phyloP scores from a whole-genome alignment of 1,284 basidiomycete species.

The Ganoderma boninense region DNA sequence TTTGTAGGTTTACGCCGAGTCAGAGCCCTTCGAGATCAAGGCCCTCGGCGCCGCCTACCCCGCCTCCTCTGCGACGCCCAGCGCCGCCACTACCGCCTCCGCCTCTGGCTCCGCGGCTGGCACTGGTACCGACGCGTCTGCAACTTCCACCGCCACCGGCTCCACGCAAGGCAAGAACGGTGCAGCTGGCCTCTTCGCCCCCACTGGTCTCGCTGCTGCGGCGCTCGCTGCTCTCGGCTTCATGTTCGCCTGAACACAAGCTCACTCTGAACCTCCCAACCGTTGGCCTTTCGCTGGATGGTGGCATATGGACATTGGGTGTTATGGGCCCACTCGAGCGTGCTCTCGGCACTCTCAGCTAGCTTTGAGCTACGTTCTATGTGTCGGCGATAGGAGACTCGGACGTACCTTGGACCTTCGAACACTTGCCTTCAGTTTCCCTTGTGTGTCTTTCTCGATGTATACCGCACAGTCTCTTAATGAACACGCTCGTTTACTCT shows the following conservation, averaged over 20 bases:
- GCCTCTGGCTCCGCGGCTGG: conserved; percentile 36
- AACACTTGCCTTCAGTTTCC: background rate
- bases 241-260: conserved; percentile 32
- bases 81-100: conserved; percentile 37
- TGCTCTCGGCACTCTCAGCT: background rate
- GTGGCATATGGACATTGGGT: background rate
- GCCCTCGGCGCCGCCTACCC: conserved; percentile 69
- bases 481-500: conserved; percentile 25
- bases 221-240: conserved; percentile 40
- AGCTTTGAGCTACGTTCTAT: background rate
- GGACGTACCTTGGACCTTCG: conserved; percentile 2
- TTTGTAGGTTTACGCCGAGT: conserved; percentile 67
- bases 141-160: conserved; percentile 24
- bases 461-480: conserved; percentile 33
- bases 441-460: conserved; percentile 17
- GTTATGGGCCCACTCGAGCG: background rate
- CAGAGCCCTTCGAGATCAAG: conserved; percentile 74
- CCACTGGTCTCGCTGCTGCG: conserved; percentile 37
- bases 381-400: background rate
- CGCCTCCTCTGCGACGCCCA: conserved; percentile 48
- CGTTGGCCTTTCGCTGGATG: background rate
- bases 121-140: conserved; percentile 35
- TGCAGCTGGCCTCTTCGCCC: conserved; percentile 33
- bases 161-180: conserved; percentile 24
- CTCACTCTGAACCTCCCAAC: background rate